Evolutionary conservation across 2,329 filamentous ascomycete species (phyloP).

Genomic region (Fusarium oxysporum): DNA sequence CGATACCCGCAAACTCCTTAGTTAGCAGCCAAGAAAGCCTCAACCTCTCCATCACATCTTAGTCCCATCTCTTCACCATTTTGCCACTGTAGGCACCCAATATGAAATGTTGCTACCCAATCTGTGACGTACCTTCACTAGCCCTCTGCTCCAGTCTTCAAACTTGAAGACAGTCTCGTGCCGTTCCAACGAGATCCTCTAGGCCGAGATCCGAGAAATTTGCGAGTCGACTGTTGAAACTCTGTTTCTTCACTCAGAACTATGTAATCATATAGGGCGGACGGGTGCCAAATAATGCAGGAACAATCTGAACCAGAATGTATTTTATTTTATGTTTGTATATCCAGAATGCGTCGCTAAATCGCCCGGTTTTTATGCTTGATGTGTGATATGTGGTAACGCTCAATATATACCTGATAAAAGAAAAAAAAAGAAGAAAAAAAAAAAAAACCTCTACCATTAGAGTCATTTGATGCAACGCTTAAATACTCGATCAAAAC

Average conservation of each 20-base stretch:
- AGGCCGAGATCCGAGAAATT: background rate
- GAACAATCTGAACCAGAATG: background rate
- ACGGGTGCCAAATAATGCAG: background rate
- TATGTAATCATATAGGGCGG: background rate
- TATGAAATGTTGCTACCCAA: slow-evolving; percentile 10
- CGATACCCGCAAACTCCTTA: background rate
- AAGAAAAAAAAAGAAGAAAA: background rate
- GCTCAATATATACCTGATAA: slow-evolving; percentile 17
- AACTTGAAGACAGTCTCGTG: slow-evolving; percentile 21
- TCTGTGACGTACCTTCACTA: slow-evolving; percentile 8
- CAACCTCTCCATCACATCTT: background rate
- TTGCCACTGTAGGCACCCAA: slow-evolving; percentile 31
- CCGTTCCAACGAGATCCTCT: slow-evolving; percentile 10
- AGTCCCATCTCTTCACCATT: slow-evolving; percentile 16
- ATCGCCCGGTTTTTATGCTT: slow-evolving; percentile 25
- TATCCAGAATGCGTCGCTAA: slow-evolving; percentile 34
- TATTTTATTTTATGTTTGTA: slow-evolving; percentile 24
- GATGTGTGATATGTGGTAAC: slow-evolving; percentile 18
- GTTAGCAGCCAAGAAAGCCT: slow-evolving; percentile 2
- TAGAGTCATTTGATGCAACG: slow-evolving; percentile 28
- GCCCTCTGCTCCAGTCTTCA: slow-evolving; percentile 11
- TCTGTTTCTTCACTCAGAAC: background rate
- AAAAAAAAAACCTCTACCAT: background rate
- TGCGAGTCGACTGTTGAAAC: background rate
- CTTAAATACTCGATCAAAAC: slow-evolving; percentile 12